Evolutionary conservation across 352 stramenopile species (phyloP).

Genomic region (Saprolegnia parasitica): DNA sequence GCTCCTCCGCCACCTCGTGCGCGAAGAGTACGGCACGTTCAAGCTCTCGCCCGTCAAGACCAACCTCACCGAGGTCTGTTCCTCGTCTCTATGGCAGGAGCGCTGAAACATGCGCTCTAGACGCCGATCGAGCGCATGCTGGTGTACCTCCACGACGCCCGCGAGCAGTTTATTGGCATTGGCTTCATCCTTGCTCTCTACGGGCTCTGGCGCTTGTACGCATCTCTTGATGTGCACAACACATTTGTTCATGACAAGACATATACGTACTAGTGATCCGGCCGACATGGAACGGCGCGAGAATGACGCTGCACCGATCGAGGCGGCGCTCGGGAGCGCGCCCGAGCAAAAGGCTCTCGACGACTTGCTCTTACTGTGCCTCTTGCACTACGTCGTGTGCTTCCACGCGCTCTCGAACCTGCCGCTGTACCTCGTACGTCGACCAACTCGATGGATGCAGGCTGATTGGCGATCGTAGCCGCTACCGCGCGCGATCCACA

Average conservation of each 20-base stretch:
- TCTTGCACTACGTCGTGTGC: conserved; percentile 61
- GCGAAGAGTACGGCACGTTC: conserved; percentile 75
- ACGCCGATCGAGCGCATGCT: conserved; percentile 15
- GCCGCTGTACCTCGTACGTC: conserved; percentile 59
- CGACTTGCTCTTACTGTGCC: conserved; percentile 35
- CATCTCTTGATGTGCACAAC: no score
- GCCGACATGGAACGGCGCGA: not conserved
- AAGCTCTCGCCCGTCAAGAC: conserved; percentile 54
- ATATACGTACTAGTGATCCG: not conserved
- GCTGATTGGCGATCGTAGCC: no score
- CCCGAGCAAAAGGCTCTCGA: conserved; percentile 13
- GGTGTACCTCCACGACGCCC: conserved; percentile 23
- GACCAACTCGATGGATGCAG: no score
- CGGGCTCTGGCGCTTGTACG: conserved; percentile 23
- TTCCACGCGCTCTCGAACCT: conserved; percentile 79
- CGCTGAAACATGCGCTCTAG: no score
- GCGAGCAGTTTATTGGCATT: conserved; percentile 24
- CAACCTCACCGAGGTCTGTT: conserved; percentile 22
- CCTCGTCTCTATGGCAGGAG: no score
- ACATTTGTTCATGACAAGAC: no score
- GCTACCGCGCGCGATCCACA: conserved; percentile 16
- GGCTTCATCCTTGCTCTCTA: conserved; percentile 22
- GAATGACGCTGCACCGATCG: no score
- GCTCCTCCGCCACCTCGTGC: conserved; percentile 61
- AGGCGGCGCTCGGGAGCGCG: not conserved